Conservation (phyloP, 2,329 filamentous ascomycete species). For the Endoconidiophora laricicola region DNA sequence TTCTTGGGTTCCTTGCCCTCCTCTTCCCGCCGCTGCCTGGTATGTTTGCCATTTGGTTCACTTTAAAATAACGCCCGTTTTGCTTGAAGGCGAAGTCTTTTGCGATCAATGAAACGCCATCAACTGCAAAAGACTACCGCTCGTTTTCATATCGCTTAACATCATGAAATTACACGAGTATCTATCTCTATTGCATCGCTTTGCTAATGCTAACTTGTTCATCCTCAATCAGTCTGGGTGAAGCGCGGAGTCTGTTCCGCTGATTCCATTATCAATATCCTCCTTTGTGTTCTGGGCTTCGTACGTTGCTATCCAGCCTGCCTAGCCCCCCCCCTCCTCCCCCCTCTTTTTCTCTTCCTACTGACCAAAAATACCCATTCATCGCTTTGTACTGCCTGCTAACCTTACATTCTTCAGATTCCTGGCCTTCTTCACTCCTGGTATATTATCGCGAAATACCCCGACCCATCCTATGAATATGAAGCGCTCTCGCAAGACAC, state of each 20-base stretch:
- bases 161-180: too few species aligned
- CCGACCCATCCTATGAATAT: conserved; percentile 58
- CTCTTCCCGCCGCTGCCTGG: conserved; percentile 49
- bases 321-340: background rate
- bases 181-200: conserved; percentile 11
- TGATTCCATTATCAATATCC: conserved; percentile 88
- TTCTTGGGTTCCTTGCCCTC: conserved; percentile 46
- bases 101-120: background rate
- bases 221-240: conserved; percentile 58
- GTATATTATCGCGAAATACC: conserved; percentile 92
- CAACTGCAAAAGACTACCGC: background rate
- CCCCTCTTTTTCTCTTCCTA: background rate
- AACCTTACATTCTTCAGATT: conserved; percentile 26
- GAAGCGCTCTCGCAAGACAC: conserved; percentile 42
- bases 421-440: conserved; percentile 87
- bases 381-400: background rate
- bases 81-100: too few species aligned
- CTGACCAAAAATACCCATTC: background rate
- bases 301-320: conserved; percentile 21
- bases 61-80: too few species aligned
- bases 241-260: conserved; percentile 85
- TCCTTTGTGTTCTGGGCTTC: conserved; percentile 64
- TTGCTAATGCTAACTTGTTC: background rate
- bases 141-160: background rate
- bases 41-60: conserved; percentile 22